Evolutionary conservation across 805 yeast genomes (phyloP).

Genomic region (Wickerhamiella occidentalis): DNA sequence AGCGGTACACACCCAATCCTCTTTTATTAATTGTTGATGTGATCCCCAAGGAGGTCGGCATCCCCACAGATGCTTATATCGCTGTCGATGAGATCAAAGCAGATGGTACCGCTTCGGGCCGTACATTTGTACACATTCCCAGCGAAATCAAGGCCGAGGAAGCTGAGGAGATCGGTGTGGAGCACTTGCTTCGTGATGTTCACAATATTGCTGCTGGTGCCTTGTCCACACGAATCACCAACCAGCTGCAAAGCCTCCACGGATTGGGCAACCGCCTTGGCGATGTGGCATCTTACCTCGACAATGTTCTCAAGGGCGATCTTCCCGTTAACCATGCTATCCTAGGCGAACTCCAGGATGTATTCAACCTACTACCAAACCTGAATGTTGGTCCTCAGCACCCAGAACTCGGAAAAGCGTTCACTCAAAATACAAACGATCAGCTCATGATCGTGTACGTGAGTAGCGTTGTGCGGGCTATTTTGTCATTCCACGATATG

Average conservation of each 20-base stretch:
- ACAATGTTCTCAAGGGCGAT: conserved; percentile 54
- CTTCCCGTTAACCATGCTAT: conserved; percentile 85
- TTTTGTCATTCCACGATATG: conserved; percentile 90
- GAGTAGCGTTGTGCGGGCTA: conserved; percentile 79
- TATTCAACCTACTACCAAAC: conserved; percentile 85
- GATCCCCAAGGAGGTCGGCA: conserved; percentile 69
- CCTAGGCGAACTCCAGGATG: conserved; percentile 85
- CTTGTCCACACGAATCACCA: conserved; percentile 72
- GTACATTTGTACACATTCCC: conserved; percentile 87
- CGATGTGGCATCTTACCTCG: conserved; percentile 68
- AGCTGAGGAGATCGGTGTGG: conserved; percentile 98
- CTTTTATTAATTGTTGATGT: conserved; percentile 84
- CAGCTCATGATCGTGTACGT: conserved; percentile 90
- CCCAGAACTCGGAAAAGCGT: conserved; percentile 49
- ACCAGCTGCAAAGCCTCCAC: conserved; percentile 75
- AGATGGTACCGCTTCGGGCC: conserved; percentile 87
- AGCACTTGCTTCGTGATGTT: conserved; percentile 84
- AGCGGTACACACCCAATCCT: conserved; percentile 69
- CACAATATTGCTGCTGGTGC: conserved; percentile 96
- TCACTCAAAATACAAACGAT: conserved; percentile 88
- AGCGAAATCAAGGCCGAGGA: conserved; percentile 93
- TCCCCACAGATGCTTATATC: conserved; percentile 90
- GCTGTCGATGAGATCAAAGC: conserved; percentile 93
- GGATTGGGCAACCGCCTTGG: conserved; percentile 70
- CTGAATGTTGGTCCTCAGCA: conserved; percentile 31